Conservation (phyloP, 1,284 basidiomycete species). For the Chondrostereum purpureum region DNA sequence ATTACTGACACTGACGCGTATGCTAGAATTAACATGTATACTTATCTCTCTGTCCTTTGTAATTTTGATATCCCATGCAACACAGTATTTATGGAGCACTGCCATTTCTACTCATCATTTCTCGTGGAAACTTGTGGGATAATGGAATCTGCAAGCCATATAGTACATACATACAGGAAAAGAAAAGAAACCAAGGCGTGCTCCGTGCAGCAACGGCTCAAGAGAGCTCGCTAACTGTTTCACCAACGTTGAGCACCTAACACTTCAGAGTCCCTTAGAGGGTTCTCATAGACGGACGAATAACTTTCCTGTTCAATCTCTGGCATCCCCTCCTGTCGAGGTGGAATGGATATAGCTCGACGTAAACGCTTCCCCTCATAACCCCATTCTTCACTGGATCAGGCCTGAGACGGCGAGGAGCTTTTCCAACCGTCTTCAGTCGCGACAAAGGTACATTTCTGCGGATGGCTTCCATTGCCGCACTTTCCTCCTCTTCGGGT, state of each 20-base stretch:
- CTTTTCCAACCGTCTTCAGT: conserved; percentile 38
- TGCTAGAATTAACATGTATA: conserved; percentile 1
- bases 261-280: conserved; percentile 2
- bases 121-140: too few relatives aligned
- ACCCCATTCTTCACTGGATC: conserved; percentile 19
- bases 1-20: neutral
- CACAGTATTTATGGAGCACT: neutral
- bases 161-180: conserved; percentile 1
- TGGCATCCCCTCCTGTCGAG: conserved; percentile 3
- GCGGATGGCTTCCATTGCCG: conserved; percentile 8
- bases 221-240: neutral
- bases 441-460: conserved; percentile 16
- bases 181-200: neutral
- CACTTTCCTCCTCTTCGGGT: conserved; percentile 6
- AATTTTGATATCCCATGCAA: too few relatives aligned
- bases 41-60: neutral
- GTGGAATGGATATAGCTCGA: conserved; percentile 26
- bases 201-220: neutral
- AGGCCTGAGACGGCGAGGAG: conserved; percentile 30
- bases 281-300: neutral
- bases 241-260: neutral
- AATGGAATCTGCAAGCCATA: too few relatives aligned
- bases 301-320: neutral
- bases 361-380: conserved; percentile 23
- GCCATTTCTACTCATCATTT: too few relatives aligned